A percentile compares a stretch with the other conserved stretches of the same genome.
These are phyloP conservation scores for Epichloe coenophiala DNA, from an alignment of 2,329 filamentous ascomycete genomes.

Conservation along the genomic window DNA sequence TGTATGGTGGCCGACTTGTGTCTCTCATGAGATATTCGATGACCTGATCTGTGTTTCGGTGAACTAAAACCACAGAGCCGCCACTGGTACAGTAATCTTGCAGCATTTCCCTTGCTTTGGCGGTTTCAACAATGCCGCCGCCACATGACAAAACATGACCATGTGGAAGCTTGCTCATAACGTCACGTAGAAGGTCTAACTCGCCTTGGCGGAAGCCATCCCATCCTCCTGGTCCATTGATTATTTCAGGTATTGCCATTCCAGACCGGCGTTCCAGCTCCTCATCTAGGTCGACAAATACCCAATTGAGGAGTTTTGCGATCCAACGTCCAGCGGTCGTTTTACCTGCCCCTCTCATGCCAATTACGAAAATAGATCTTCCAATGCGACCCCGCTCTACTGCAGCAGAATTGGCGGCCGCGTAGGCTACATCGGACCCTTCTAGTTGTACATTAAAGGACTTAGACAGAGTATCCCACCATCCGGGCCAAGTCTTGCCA, in stretches of 20 bases:
- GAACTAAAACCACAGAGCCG: conserved; percentile 76
- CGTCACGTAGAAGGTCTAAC: conserved; percentile 55
- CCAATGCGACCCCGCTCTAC: conserved; percentile 16
- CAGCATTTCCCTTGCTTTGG: conserved; percentile 65
- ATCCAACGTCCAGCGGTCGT: conserved; percentile 87
- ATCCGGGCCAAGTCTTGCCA: conserved; percentile 96
- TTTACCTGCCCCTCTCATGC: conserved; percentile 95
- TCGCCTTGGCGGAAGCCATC: conserved; percentile 76
- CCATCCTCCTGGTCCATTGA: conserved; percentile 63
- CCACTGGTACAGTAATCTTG: conserved; percentile 58
- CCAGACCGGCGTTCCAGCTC: conserved; percentile 66
- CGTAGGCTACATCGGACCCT: conserved; percentile 48
- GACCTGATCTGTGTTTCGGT: conserved; percentile 75
- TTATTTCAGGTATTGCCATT: conserved; percentile 74
- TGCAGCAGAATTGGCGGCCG: conserved; percentile 7
- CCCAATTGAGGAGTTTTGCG: conserved; percentile 57
- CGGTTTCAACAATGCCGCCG: conserved; percentile 80
- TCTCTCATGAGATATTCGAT: conserved; percentile 81
- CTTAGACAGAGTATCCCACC: conserved; percentile 83
- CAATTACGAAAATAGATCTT: conserved; percentile 81
- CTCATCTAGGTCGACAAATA: conserved; percentile 75
- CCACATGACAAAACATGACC: conserved; percentile 86
- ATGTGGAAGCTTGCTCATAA: conserved; percentile 59
- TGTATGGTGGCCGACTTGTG: conserved; percentile 82
- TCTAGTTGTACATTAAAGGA: conserved; percentile 65